Evolutionary conservation across 2,329 filamentous ascomycete genomes (phyloP), one percentile per base, ranked within the genome.

Genomic region (Emmonsia crescens): DNA sequence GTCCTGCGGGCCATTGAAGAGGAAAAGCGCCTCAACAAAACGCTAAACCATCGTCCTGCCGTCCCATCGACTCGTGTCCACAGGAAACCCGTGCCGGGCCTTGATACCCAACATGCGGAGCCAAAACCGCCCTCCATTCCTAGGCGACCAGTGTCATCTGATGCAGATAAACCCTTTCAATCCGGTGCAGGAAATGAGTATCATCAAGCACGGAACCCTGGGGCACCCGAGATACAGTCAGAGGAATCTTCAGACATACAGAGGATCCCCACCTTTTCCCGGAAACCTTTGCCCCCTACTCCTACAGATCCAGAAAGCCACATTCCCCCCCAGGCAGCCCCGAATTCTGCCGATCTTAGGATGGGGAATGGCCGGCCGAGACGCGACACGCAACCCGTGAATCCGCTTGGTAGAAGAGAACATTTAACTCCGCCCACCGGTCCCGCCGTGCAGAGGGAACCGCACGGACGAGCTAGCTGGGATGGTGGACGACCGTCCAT

Each of bases 1-100:
- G 64, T 78, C 27, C 69, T 77, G 19, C 68, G 75, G 57, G 70
- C 75, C 65, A 69, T 73, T 56, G 74, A 77, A 63, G 66, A 72
- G 55, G 72, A 77, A 61, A 71, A 61, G 19, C 51, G 55, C 14
- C 24, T 29, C 16, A 64, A 64, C 3, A 62, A 64, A 31, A 54
- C 65, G 9, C 66, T 69, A 29, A 10, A 4, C 14, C 27, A 16
- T 27, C 19, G 24, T 46, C 29, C 24, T n/a, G 67, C 75, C 27
- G 68, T 67, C 19, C 69, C 68, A 27, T 63, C 76, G 68, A 77
- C 76, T 59, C 68, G 73, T 56, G 71, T 76, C 21, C 71, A 71
- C 44, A 72, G 75, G 14, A 77, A 77, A 62, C 75, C 75, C 42
- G 72, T 77, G 42, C 65, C 65, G 3, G 64, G 68, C 3, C 64